phyloP scores from a whole-genome alignment of 495 filamentous ascomycete species.

The Hypoxylon lienhwacheense region DNA sequence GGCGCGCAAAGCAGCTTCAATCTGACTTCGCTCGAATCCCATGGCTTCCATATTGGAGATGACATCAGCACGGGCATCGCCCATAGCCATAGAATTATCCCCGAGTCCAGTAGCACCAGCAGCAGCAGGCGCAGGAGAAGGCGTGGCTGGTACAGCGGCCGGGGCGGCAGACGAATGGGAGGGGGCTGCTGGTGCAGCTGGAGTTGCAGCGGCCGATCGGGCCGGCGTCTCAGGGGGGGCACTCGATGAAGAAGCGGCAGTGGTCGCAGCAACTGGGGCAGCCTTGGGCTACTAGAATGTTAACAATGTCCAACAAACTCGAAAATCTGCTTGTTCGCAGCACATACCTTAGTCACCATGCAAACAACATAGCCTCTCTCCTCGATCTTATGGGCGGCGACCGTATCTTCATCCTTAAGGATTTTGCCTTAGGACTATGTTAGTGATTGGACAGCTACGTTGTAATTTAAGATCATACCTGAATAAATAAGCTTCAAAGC shows the following conservation, averaged over 20 bases:
- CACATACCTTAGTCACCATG: constrained; percentile 86
- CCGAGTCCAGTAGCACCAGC: constrained; percentile 40
- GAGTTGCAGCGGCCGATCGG: constrained; percentile 61
- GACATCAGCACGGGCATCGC: constrained; percentile 76
- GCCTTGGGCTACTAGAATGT: constrained; percentile 64
- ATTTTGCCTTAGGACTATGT: constrained; percentile 76
- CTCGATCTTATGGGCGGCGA: constrained; percentile 95
- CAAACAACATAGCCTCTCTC: constrained; percentile 99
- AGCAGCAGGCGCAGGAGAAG: constrained; percentile 52
- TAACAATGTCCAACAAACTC: constrained; percentile 14
- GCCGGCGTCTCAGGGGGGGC: constrained; percentile 70
- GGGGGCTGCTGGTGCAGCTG: constrained; percentile 61
- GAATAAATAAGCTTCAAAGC: constrained; percentile 96
- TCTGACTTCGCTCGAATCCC: constrained; percentile 85
- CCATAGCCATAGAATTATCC: constrained; percentile 82
- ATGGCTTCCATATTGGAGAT: constrained; percentile 96
- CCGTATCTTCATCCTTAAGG: constrained; percentile 91
- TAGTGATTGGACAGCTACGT: constrained; percentile 10
- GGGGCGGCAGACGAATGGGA: constrained; percentile 52
- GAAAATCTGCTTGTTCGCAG: background rate
- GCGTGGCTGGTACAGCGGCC: constrained; percentile 70
- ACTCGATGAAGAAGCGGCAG: constrained; percentile 56
- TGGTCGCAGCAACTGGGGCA: constrained; percentile 51
- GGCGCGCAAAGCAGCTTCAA: constrained; percentile 91
- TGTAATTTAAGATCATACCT: constrained; percentile 56